Conservation (phyloP, 495 filamentous ascomycete genomes). For the Xylaria grammica region DNA sequence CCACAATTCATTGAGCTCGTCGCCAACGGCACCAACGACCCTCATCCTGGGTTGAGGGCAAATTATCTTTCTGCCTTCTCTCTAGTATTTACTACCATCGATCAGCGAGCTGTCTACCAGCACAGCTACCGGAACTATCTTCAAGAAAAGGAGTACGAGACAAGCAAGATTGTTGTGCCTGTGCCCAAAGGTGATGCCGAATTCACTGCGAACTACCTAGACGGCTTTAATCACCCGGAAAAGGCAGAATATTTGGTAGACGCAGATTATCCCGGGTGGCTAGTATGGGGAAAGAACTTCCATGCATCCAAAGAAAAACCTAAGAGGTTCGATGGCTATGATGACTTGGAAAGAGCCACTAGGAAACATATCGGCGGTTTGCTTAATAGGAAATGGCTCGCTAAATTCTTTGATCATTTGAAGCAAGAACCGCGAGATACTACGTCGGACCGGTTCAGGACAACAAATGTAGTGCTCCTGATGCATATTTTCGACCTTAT, state of each 20-base stretch:
- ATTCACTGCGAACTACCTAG: conserved; percentile 79
- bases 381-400: conserved; percentile 84
- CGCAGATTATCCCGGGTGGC: conserved; percentile 91
- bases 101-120: conserved; percentile 81
- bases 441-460: conserved; percentile 82
- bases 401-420: conserved; percentile 85
- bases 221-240: conserved; percentile 77
- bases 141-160: conserved; percentile 71
- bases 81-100: conserved; percentile 78
- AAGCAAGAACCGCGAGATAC: conserved; percentile 96
- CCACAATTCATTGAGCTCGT: conserved; percentile 84
- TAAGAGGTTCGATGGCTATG: conserved; percentile 74
- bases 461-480: conserved; percentile 82
- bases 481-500: conserved; percentile 89
- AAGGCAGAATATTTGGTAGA: conserved; percentile 85
- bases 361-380: conserved; percentile 81
- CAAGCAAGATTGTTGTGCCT: conserved; percentile 73
- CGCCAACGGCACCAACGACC: conserved; percentile 81
- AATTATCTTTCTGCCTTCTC: conserved; percentile 82
- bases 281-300: conserved; percentile 92
- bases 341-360: conserved; percentile 76
- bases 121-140: conserved; percentile 89
- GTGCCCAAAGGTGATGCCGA: conserved; percentile 73
- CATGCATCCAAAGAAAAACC: conserved; percentile 74
- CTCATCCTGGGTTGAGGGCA: conserved; percentile 82